Evolutionary conservation across 352 stramenopile genomes (phyloP).

Genomic region (Globisporangium takayamanum): DNA sequence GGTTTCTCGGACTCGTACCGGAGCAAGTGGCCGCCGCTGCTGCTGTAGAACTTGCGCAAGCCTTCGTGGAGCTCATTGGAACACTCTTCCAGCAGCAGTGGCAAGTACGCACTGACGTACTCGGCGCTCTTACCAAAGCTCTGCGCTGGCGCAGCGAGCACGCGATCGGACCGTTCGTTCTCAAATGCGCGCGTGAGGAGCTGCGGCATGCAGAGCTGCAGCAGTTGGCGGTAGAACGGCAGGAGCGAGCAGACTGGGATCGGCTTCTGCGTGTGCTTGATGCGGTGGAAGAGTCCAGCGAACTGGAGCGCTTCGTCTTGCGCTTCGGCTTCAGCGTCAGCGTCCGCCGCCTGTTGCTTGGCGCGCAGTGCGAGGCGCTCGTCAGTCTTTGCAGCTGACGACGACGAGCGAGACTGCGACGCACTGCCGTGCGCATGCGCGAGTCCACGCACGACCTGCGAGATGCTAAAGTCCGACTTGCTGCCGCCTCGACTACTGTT

Average conservation of each 20-base stretch:
- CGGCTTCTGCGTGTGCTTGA: slow-evolving; percentile 76
- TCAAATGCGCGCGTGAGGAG: slow-evolving; percentile 64
- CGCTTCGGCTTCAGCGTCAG: slow-evolving; percentile 40
- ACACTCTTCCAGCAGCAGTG: slow-evolving; percentile 76
- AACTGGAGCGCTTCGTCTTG: slow-evolving; percentile 45
- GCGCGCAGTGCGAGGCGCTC: not conserved
- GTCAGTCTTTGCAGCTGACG: slow-evolving; percentile 1
- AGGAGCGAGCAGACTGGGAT: slow-evolving; percentile 62
- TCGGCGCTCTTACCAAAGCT: slow-evolving; percentile 66
- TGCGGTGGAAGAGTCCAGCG: slow-evolving; percentile 68
- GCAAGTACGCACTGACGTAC: slow-evolving; percentile 75
- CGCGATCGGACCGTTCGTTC: slow-evolving; percentile 42
- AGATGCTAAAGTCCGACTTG: slow-evolving; percentile 40
- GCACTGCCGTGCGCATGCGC: slow-evolving; percentile 34
- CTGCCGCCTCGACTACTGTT: not conserved
- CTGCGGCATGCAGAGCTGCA: slow-evolving; percentile 72
- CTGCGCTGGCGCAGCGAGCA: slow-evolving; percentile 39
- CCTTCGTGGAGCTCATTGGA: slow-evolving; percentile 76
- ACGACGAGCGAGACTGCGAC: slow-evolving; percentile 5
- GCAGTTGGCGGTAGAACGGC: slow-evolving; percentile 78
- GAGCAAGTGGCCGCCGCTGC: slow-evolving; percentile 47
- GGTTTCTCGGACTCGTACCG: slow-evolving; percentile 79
- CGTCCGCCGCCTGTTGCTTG: not conserved
- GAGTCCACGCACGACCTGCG: slow-evolving; percentile 59
- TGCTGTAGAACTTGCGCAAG: slow-evolving; percentile 37